phyloP scores from a whole-genome alignment of 2,329 filamentous ascomycete genomes.

The Aspergillus fructus region DNA sequence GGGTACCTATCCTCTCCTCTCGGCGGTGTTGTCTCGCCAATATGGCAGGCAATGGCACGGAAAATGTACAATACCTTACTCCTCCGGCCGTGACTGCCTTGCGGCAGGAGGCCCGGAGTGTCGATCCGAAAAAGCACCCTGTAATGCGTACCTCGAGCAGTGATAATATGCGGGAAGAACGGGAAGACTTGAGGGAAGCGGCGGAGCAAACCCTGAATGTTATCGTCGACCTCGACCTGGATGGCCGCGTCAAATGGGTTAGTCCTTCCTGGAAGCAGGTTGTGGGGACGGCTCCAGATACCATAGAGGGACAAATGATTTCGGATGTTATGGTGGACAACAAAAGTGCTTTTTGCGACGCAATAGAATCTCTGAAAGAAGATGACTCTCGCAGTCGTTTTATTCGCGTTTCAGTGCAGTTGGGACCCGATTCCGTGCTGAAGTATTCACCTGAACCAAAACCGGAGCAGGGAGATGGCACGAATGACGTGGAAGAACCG shows the following conservation, averaged over 20 bases:
- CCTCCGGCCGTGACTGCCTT: constrained; percentile 46
- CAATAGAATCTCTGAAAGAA: constrained; percentile 83
- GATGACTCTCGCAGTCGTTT: constrained; percentile 93
- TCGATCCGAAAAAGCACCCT: constrained; percentile 31
- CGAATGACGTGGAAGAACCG: constrained; percentile 36
- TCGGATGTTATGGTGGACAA: constrained; percentile 79
- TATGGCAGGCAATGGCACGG: constrained; percentile 44
- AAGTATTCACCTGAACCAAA: constrained; percentile 42
- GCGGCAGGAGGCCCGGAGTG: constrained; percentile 43
- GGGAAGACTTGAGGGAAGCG: constrained; percentile 89
- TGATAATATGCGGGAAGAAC: constrained; percentile 87
- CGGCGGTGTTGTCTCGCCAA: constrained; percentile 23
- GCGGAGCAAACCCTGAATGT: constrained; percentile 96
- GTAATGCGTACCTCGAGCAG: constrained; percentile 72
- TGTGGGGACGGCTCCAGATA: constrained; percentile 73
- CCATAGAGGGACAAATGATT: constrained; percentile 74
- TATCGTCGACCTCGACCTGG: constrained; percentile 88
- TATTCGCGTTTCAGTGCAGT: constrained; percentile 72
- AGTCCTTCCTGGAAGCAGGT: constrained; percentile 95
- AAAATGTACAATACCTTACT: constrained; percentile 41
- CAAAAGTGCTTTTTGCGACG: constrained; percentile 75
- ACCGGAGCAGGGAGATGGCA: constrained; percentile 20
- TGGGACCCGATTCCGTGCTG: constrained; percentile 69
- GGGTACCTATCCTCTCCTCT: constrained; percentile 10
- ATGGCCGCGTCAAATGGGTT: constrained; percentile 90